Evolutionary conservation across 768 basidiomycete genomes (phyloP).

Genomic region (Floccularia luteovirens): DNA sequence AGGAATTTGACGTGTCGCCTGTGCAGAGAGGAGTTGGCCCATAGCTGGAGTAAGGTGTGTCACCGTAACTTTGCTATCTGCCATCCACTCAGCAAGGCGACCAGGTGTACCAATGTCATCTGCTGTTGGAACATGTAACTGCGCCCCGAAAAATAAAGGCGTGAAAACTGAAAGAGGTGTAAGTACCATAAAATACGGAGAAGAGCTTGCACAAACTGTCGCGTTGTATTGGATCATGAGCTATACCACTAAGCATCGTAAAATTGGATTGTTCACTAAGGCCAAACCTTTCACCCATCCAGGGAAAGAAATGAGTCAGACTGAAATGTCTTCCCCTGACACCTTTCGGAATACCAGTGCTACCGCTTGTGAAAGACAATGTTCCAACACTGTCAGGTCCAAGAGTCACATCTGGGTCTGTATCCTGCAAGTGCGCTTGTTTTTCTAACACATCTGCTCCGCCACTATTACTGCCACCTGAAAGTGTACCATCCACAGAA

Average conservation of each 20-base stretch:
- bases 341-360: conserved; percentile 98
- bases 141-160: conserved; percentile 93
- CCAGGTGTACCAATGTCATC: conserved; percentile 98
- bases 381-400: conserved; percentile 97
- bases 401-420: conserved; percentile 74
- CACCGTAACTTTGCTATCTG: conserved; percentile 81
- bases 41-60: conserved; percentile 98
- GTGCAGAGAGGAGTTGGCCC: conserved; percentile 90
- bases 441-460: conserved; percentile 54
- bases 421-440: conserved; percentile 46
- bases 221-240: conserved; percentile 97
- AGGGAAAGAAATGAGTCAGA: conserved; percentile 98
- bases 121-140: conserved; percentile 91
- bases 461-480: conserved; percentile 46
- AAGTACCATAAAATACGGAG: background rate
- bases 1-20: conserved; percentile 79
- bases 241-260: conserved; percentile 98
- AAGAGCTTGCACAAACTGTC: conserved; percentile 68
- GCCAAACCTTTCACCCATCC: conserved; percentile 91
- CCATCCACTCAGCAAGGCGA: conserved; percentile 98
- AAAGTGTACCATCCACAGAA: conserved; percentile 49
- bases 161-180: conserved; percentile 73
- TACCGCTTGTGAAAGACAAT: conserved; percentile 93
- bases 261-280: conserved; percentile 73
- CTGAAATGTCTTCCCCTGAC: conserved; percentile 93